A percentile compares a stretch with the other conserved stretches of the same genome.
Evolutionary conservation across 805 yeast species (phyloP).

Genomic region (Lachancea nothofagi): DNA sequence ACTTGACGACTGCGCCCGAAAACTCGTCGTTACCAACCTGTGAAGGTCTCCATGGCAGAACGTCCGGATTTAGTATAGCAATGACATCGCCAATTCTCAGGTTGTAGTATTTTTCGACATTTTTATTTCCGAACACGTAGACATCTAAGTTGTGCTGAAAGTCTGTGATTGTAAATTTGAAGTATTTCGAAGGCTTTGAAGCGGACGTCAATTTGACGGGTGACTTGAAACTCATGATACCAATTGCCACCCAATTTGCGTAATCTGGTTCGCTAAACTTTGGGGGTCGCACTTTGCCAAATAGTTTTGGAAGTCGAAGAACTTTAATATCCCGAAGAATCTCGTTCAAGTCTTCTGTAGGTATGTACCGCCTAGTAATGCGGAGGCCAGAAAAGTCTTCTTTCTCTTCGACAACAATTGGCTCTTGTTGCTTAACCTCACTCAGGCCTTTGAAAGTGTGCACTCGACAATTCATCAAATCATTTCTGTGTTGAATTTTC

Average conservation of each 20-base stretch:
- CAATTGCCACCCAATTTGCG: constrained; percentile 76
- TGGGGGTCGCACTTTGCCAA: constrained; percentile 66
- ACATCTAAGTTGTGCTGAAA: constrained; percentile 56
- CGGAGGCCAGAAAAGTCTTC: constrained; percentile 43
- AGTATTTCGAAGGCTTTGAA: constrained; percentile 45
- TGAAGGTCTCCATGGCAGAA: constrained; percentile 39
- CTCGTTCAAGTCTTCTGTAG: constrained; percentile 30
- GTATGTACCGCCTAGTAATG: constrained; percentile 44
- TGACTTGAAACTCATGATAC: constrained; percentile 56
- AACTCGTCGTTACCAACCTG: constrained; percentile 14
- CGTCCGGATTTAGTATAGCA: constrained; percentile 67
- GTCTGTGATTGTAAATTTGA: constrained; percentile 62
- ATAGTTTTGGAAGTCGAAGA: constrained; percentile 51
- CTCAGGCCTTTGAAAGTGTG: constrained; percentile 35
- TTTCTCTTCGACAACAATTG: constrained; percentile 36
- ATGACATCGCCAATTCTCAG: constrained; percentile 68
- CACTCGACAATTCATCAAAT: constrained; percentile 34
- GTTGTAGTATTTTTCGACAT: constrained; percentile 69
- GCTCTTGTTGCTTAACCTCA: constrained; percentile 21
- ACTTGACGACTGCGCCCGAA: constrained; percentile 27
- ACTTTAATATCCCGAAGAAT: constrained; percentile 47
- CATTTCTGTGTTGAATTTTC: constrained; percentile 19
- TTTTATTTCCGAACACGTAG: constrained; percentile 54
- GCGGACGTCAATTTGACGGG: constrained; percentile 43
- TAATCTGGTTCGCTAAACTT: constrained; percentile 61